Evolutionary conservation across 2,329 filamentous ascomycete genomes (phyloP).

Genomic region (Phialophora tarda): DNA sequence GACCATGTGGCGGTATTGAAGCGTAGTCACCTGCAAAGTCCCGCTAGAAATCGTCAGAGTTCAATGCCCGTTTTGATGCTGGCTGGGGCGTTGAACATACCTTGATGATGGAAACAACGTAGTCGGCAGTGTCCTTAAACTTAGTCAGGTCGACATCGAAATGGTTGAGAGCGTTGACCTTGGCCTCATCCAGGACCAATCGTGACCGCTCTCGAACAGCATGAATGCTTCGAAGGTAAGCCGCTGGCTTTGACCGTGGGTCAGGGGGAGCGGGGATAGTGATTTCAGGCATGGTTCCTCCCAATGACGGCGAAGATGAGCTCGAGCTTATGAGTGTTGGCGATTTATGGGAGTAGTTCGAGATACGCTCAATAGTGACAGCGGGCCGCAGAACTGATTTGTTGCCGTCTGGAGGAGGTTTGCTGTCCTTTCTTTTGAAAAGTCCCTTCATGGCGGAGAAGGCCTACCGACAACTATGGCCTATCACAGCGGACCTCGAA

Average conservation of each 20-base stretch:
- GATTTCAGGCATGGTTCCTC: conserved; percentile 63
- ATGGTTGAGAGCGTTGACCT: conserved; percentile 77
- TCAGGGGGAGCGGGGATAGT: conserved; percentile 85
- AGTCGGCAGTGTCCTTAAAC: conserved; percentile 80
- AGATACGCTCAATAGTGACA: conserved; percentile 32
- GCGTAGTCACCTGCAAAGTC: conserved; percentile 72
- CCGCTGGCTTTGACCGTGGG: conserved; percentile 83
- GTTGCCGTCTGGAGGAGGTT: conserved; percentile 38
- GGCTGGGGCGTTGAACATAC: conserved; percentile 54
- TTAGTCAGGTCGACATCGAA: conserved; percentile 88
- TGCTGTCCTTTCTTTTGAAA: conserved; percentile 56
- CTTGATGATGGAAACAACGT: conserved; percentile 94
- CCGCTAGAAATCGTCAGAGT: conserved; percentile 55
- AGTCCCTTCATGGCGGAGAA: conserved; percentile 52
- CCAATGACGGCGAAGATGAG: conserved; percentile 30
- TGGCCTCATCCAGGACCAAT: conserved; percentile 76
- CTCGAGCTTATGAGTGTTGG: conserved; percentile 35
- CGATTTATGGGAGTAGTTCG: conserved; percentile 39
- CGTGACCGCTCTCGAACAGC: conserved; percentile 81
- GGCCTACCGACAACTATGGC: conserved; percentile 24
- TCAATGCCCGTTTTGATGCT: not conserved
- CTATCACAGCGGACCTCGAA: conserved; percentile 16
- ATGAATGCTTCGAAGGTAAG: conserved; percentile 87
- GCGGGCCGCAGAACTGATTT: conserved; percentile 26
- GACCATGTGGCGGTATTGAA: conserved; percentile 78